These are phyloP conservation scores for Cucurbita pepo DNA, from an alignment of 306 rosid genomes.

Conservation along the genomic window DNA sequence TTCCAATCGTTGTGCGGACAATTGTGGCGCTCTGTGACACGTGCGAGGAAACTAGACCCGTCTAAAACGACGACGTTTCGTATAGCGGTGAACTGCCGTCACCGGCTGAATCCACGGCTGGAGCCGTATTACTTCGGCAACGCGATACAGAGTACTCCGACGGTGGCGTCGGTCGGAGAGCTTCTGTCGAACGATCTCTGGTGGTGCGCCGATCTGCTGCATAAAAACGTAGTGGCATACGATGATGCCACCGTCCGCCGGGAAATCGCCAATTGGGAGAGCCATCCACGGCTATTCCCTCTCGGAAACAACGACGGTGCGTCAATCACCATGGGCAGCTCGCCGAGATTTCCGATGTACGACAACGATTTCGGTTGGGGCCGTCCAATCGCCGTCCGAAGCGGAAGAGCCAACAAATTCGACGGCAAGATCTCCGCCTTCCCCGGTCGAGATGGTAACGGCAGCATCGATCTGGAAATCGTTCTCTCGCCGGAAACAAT, in stretches of 20 bases:
- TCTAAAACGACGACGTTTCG: slow-evolving; percentile 10
- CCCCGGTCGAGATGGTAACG: slow-evolving; percentile 10
- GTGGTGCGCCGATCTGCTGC: slow-evolving; percentile 11
- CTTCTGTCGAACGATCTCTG: slow-evolving; percentile 2
- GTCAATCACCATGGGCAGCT: slow-evolving; percentile 13
- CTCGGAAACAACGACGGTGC: slow-evolving; percentile 13
- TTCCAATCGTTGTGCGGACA: slow-evolving; percentile 8
- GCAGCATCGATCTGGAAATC: slow-evolving; percentile 9
- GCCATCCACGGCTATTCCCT: slow-evolving; percentile 7
- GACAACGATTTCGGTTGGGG: slow-evolving; percentile 16
- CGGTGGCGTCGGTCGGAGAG: slow-evolving; percentile 5
- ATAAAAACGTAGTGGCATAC: slow-evolving; percentile 8
- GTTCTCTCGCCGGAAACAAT: slow-evolving; percentile 11
- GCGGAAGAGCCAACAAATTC: slow-evolving; percentile 12
- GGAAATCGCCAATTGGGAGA: slow-evolving; percentile 10
- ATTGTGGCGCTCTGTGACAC: slow-evolving; percentile 9
- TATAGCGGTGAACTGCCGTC: slow-evolving; percentile 15
- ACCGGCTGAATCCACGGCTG: slow-evolving; percentile 4
- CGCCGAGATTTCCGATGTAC: slow-evolving; percentile 15
- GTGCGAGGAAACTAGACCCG: slow-evolving; percentile 6
- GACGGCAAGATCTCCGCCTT: slow-evolving; percentile 18
- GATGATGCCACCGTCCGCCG: slow-evolving; percentile 10
- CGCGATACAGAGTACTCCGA: slow-evolving; percentile 14
- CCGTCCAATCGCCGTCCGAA: slow-evolving; percentile 6
- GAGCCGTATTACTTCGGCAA: slow-evolving; percentile 9